These are phyloP conservation scores for Oryza nivara DNA, from an alignment of 176 grass and related monocot genomes.

Conservation along the genomic window DNA sequence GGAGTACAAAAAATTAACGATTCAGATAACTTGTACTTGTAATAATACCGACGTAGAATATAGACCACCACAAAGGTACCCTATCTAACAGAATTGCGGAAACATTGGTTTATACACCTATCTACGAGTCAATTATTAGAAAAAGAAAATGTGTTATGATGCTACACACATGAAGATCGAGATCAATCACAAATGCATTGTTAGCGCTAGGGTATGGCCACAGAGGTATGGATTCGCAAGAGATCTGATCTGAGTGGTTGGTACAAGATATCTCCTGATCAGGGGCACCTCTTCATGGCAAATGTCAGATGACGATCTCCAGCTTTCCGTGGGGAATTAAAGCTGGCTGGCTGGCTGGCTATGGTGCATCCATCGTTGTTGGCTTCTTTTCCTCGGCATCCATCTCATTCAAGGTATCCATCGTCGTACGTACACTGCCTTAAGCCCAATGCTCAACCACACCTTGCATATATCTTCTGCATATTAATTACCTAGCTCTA, in stretches of 20 bases:
- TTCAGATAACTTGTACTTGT: too few relatives aligned
- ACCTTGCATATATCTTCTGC: neutral
- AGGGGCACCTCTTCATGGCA: slow-evolving; percentile 51
- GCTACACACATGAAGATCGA: neutral
- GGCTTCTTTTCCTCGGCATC: slow-evolving; percentile 38
- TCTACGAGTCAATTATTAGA: neutral
- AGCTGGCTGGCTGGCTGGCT: neutral
- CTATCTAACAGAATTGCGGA: too few relatives aligned
- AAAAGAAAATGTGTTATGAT: neutral
- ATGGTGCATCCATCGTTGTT: neutral
- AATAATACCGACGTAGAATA: too few relatives aligned
- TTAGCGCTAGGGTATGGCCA: neutral
- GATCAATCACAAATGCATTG: neutral
- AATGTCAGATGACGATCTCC: slow-evolving; percentile 49
- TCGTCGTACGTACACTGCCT: neutral
- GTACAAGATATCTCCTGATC: slow-evolving; percentile 44
- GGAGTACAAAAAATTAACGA: too few relatives aligned
- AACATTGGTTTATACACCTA: too few relatives aligned
- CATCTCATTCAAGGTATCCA: slow-evolving; percentile 37
- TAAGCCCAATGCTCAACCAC: neutral
- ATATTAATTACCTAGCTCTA: neutral
- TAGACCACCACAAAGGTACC: too few relatives aligned
- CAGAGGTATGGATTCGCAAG: neutral
- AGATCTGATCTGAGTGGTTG: slow-evolving; percentile 12
- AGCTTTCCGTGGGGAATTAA: slow-evolving; percentile 53